Conservation (phyloP, 768 basidiomycete genomes). For the Lentinula boryana region DNA sequence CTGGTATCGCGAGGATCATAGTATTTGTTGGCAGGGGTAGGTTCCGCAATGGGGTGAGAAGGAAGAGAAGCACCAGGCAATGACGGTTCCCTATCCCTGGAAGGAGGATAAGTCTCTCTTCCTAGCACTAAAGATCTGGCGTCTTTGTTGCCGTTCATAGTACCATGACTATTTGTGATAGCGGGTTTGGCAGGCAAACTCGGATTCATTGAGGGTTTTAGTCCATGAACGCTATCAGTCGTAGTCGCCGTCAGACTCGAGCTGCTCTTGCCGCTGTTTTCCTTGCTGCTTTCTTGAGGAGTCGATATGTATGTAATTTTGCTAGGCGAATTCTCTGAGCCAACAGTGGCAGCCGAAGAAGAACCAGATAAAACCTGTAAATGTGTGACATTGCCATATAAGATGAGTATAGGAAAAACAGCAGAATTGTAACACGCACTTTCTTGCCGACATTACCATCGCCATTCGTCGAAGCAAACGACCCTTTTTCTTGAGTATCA, state of each 20-base stretch:
- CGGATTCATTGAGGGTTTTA: neutral
- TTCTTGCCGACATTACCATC: constrained; percentile 12
- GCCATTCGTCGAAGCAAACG: neutral
- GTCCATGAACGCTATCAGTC: neutral
- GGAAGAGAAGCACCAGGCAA: constrained; percentile 12
- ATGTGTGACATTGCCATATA: neutral
- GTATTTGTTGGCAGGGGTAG: constrained; percentile 20
- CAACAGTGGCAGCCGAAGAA: neutral
- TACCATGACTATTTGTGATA: neutral
- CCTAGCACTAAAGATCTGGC: neutral
- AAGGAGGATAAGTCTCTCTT: constrained; percentile 3
- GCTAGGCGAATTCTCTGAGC: neutral
- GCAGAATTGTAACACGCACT: constrained; percentile 5
- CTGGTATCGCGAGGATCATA: constrained; percentile 25
- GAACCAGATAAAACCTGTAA: neutral
- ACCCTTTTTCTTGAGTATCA: constrained; percentile 3
- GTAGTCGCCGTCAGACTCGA: neutral
- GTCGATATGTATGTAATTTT: neutral
- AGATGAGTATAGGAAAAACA: neutral
- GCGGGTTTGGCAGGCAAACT: constrained; percentile 5
- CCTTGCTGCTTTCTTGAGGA: constrained; percentile 1
- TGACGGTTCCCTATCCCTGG: constrained; percentile 3
- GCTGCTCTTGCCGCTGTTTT: neutral
- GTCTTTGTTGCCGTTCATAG: neutral
- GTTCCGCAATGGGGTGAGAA: constrained; percentile 13